Evolutionary conservation across 2,329 filamentous ascomycete species (phyloP).

Genomic region (Ophiostoma ips): DNA sequence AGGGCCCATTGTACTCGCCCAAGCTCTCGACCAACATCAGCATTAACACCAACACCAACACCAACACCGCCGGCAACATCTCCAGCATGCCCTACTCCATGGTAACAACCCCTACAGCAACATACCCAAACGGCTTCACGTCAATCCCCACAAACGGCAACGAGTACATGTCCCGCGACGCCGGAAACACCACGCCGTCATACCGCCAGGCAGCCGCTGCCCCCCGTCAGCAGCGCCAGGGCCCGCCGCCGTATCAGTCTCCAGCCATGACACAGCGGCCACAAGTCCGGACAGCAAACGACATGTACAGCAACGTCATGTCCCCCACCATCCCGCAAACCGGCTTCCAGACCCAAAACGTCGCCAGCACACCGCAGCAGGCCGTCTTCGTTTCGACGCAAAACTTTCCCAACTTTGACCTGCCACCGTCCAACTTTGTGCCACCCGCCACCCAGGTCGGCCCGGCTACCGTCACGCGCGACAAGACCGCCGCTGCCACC

Average conservation of each 20-base stretch:
- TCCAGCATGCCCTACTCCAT: constrained; percentile 28
- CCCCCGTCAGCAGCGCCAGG: neutral
- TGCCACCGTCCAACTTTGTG: constrained; percentile 46
- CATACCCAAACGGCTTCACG: constrained; percentile 21
- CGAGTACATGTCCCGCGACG: constrained; percentile 31
- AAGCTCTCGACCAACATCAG: constrained; percentile 20
- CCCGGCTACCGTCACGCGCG: neutral
- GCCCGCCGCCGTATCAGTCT: constrained; percentile 15
- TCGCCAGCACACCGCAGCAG: constrained; percentile 29
- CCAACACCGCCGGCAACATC: constrained; percentile 17
- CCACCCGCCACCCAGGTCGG: constrained; percentile 12
- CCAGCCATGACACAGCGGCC: constrained; percentile 30
- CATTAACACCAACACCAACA: constrained; percentile 12
- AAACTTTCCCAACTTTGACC: constrained; percentile 47
- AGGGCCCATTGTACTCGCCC: constrained; percentile 26
- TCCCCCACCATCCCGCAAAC: constrained; percentile 38
- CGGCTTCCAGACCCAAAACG: constrained; percentile 30
- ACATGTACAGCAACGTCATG: constrained; percentile 36
- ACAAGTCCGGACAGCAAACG: constrained; percentile 28
- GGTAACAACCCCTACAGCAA: constrained; percentile 27
- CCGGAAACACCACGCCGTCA: constrained; percentile 16
- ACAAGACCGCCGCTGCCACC: too few relatives aligned
- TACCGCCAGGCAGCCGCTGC: constrained; percentile 14
- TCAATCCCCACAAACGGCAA: constrained; percentile 21
- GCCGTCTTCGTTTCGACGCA: constrained; percentile 43